Evolutionary conservation across 371 early-diverging fungal genomes (phyloP), one percentile per base, ranked within the genome.

Genomic region (Haplosporangium sp.): DNA sequence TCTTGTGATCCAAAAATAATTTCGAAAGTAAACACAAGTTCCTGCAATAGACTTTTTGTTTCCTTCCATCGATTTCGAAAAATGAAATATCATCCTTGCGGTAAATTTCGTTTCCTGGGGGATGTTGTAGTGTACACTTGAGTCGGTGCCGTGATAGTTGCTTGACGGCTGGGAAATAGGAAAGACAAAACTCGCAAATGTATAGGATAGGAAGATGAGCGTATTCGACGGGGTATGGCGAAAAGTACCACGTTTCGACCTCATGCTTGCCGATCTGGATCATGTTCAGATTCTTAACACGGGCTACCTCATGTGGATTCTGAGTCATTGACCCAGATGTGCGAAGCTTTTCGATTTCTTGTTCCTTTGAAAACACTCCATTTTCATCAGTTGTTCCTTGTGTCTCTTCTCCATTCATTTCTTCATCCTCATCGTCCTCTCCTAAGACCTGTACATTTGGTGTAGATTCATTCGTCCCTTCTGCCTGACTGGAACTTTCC

Each of bases 1-100:
- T 98, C 84, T 99, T 99, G 90, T 99, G 99, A 86, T 99, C 99
- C 77, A 99, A 85, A 84, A 99, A 99, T 73, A 98, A 88, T 78
- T 99, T 99, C 57, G 98, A 97, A 40, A 96, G 69, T 52, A 98
- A 86, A 67, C 96, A 94, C 40, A 97, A 84, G 76, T 97, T 97
- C 62, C 96, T 88, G 76, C 97, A 97, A 83, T 96, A 98, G 15
- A 87, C 90, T 64, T 92, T 94, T 69, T 98, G 96, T 55, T 92
- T 91, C 53, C 94, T 83, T 0, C 98, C 98, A 83, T 98, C 98
- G 58, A 98, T 90, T 77, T 98, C 98, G 83, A 96, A 98, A 77
- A 98, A 96, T 17, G 93, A 92, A 39, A 98, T 83, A 15, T 93
- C 92, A 60, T 92, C 94, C 64, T 94, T 86, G 48, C 97, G 87